phyloP scores from a whole-genome alignment of 2,329 filamentous ascomycete species.

The Chrysosporium queenslandicum region DNA sequence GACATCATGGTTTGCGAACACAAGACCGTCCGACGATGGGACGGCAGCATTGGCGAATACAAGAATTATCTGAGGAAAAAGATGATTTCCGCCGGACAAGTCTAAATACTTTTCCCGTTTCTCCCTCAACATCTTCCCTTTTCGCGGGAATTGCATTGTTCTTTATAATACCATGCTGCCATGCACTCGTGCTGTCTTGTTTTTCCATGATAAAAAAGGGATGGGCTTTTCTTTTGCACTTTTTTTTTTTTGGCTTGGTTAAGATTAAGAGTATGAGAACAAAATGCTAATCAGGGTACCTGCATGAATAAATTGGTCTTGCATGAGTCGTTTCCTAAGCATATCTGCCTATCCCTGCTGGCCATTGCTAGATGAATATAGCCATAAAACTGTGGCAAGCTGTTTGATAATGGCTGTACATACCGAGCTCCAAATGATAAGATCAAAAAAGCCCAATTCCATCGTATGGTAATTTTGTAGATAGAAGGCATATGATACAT shows the following conservation, averaged over 20 bases:
- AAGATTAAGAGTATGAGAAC: background rate
- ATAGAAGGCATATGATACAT: background rate
- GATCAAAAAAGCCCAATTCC: background rate
- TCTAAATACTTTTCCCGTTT: conserved; percentile 46
- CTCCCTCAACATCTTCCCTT: no score
- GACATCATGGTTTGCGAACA: conserved; percentile 99
- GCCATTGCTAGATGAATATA: no score
- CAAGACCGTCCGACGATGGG: conserved; percentile 84
- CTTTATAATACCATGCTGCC: conserved; percentile 7
- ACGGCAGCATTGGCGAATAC: conserved; percentile 83
- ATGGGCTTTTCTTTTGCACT: background rate
- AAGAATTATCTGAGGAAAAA: conserved; percentile 99
- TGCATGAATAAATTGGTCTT: background rate
- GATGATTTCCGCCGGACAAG: conserved; percentile 82
- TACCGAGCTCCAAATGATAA: no score
- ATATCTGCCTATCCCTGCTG: no score
- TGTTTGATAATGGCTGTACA: no score
- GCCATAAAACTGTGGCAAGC: no score
- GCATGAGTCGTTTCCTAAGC: background rate
- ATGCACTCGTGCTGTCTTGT: background rate
- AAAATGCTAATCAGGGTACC: conserved; percentile 9
- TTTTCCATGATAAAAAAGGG: conserved; percentile 5
- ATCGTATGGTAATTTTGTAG: background rate
- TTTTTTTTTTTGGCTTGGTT: conserved; percentile 5
- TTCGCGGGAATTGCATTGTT: no score